Base-by-base conservation (phyloP, 2,329 filamentous ascomycete genomes). In the Paramyrothecium roridum region DNA sequence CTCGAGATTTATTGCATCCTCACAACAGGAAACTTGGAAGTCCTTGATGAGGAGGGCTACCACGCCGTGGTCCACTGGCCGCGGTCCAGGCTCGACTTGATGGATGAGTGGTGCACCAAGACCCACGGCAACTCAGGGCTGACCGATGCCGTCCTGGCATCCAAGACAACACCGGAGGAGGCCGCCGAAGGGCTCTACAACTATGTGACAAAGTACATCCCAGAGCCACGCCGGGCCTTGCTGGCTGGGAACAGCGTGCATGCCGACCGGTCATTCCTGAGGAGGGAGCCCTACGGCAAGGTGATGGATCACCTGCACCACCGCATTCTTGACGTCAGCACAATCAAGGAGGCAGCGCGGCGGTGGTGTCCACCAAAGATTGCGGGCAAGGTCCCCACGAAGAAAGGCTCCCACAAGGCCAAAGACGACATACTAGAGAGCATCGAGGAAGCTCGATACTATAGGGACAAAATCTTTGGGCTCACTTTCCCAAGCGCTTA, bases 231-330 rank as follows among this genome's bases (percentile, higher is more conserved):
- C 50, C 82, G 74, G 34, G 93, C 85, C 1, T 73, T 98, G 55
- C 79, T 99, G 45, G 93, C 95, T 1, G 95, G 95, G 2, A 99
- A 96, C 74, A 95, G 88, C 55, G 90, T 99, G 23, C 93, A 99
- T 69, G 91, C 89, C 3, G 95, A 99, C 72, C 85, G 86, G 64
- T 84, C 85, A 2, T 99, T 99, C 68, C 78, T 99, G 57, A 79
- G 84, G 6, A 83, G 84, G 59, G 80, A 80, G 55, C 92, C 93
- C 0, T 99, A 93, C 72, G 82, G 79, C 43, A 76, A 80, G 56
- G 85, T 96, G 2, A 74, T 90, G 50, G 83, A 89, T 55, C 85
- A 95, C 72, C 77, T 99, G 61, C 90, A 96, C 73, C 92, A 99
- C 73, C 85, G 95, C 17, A 89, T 99, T 59, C 76, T 98, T 50